Evolutionary conservation across 768 basidiomycete species (phyloP).

Genomic region (Boletus vermiculosoides): DNA sequence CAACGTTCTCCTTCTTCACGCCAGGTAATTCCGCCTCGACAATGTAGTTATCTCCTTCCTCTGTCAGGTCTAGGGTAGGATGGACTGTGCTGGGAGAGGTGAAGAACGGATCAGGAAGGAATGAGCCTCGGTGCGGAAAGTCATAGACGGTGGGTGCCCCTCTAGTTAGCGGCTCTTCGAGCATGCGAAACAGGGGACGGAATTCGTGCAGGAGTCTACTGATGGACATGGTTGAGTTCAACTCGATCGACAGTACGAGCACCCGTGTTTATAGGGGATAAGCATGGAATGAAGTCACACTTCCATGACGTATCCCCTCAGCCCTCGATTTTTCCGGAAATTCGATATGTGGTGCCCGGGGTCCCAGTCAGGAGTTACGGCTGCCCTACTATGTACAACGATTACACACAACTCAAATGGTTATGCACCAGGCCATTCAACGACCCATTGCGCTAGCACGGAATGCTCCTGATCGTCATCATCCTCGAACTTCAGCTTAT

Average conservation of each 20-base stretch:
- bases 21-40: constrained; percentile 80
- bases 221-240: constrained; percentile 53
- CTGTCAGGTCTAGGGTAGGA: constrained; percentile 67
- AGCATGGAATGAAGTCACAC: background rate
- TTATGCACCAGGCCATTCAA: constrained; percentile 65
- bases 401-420: background rate
- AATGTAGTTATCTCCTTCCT: constrained; percentile 62
- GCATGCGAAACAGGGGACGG: constrained; percentile 70
- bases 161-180: constrained; percentile 66
- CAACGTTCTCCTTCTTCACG: constrained; percentile 72
- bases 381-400: background rate
- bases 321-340: constrained; percentile 21
- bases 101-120: constrained; percentile 55
- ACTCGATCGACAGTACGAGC: background rate
- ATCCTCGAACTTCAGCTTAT: constrained; percentile 86
- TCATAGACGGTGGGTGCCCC: constrained; percentile 21
- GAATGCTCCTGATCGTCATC: constrained; percentile 81
- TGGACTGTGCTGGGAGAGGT: constrained; percentile 32
- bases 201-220: constrained; percentile 67
- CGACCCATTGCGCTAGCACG: constrained; percentile 77
- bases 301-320: constrained; percentile 15
- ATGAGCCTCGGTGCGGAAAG: constrained; percentile 34
- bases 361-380: constrained; percentile 4
- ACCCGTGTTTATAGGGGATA: constrained; percentile 9
- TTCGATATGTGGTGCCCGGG: constrained; percentile 10